Conservation (phyloP, 768 basidiomycete genomes). For the Rubroboletus satanas region DNA sequence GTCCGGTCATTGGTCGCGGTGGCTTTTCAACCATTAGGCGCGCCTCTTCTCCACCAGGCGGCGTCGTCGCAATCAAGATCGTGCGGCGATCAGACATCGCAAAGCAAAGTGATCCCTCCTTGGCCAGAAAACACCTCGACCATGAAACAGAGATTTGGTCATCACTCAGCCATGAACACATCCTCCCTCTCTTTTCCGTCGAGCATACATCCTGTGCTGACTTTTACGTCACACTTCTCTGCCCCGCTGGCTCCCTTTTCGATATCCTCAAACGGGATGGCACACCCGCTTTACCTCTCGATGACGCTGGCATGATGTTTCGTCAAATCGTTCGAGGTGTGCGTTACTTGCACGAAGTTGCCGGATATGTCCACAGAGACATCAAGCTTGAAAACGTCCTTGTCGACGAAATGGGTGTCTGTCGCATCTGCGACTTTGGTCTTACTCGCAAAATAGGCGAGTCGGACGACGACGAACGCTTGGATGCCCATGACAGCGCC, state of each 20-base stretch:
- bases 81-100: constrained; percentile 57
- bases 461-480: constrained; percentile 34
- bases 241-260: constrained; percentile 81
- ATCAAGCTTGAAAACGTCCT: constrained; percentile 97
- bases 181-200: constrained; percentile 75
- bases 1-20: constrained; percentile 71
- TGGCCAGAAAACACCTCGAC: constrained; percentile 53
- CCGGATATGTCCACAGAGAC: constrained; percentile 83
- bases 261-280: constrained; percentile 76
- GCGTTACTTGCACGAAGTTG: constrained; percentile 77
- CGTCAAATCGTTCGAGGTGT: constrained; percentile 80
- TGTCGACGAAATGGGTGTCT: constrained; percentile 84
- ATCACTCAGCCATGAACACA: constrained; percentile 76
- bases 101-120: constrained; percentile 46
- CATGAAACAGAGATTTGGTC: constrained; percentile 74
- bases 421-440: constrained; percentile 84
- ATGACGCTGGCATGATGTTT: constrained; percentile 83
- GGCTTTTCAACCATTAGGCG: constrained; percentile 78
- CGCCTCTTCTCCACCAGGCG: constrained; percentile 60
- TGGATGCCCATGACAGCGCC: constrained; percentile 8
- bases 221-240: constrained; percentile 79
- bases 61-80: constrained; percentile 81
- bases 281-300: constrained; percentile 61
- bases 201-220: constrained; percentile 59
- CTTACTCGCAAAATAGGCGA: constrained; percentile 66